Percentiles rank a stretch among this genome's conserved stretches.
phyloP scores from a whole-genome alignment of 108 stramenopile species.

The Nitzschia inconspicua region DNA sequence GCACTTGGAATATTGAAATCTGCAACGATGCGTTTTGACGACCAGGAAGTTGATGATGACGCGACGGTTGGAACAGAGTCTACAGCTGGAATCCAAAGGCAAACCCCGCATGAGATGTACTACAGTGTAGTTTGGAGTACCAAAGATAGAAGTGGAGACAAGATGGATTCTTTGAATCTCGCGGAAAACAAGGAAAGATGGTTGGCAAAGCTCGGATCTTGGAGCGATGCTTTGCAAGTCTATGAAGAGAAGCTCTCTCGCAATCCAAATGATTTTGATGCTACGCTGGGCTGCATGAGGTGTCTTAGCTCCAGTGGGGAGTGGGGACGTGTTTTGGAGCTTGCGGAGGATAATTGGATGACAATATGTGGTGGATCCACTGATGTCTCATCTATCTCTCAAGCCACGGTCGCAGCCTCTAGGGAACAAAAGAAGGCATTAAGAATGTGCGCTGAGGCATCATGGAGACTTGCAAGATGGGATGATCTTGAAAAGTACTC shows the following conservation, averaged over 20 bases:
- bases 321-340: constrained; percentile 84
- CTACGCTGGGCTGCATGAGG: constrained; percentile 90
- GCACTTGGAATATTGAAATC: constrained; percentile 93
- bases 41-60: constrained; percentile 15
- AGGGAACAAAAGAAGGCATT: constrained; percentile 66
- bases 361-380: constrained; percentile 25
- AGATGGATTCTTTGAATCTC: constrained; percentile 33
- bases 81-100: constrained; percentile 22
- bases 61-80: constrained; percentile 14
- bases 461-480: constrained; percentile 94
- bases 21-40: constrained; percentile 68
- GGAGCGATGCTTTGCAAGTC: constrained; percentile 81
- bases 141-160: constrained; percentile 23
- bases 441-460: constrained; percentile 85
- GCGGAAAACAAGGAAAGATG: constrained; percentile 77
- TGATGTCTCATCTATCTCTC: not conserved
- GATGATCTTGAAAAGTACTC: constrained; percentile 85
- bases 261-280: constrained; percentile 78
- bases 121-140: constrained; percentile 72
- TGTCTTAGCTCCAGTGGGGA: constrained; percentile 95
- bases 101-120: constrained; percentile 46
- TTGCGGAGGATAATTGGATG: constrained; percentile 75
- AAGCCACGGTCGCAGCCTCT: constrained; percentile 11
- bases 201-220: constrained; percentile 96
- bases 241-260: constrained; percentile 81